Conservation (phyloP, 306 rosid genomes). For the Cucurbita maxima region DNA sequence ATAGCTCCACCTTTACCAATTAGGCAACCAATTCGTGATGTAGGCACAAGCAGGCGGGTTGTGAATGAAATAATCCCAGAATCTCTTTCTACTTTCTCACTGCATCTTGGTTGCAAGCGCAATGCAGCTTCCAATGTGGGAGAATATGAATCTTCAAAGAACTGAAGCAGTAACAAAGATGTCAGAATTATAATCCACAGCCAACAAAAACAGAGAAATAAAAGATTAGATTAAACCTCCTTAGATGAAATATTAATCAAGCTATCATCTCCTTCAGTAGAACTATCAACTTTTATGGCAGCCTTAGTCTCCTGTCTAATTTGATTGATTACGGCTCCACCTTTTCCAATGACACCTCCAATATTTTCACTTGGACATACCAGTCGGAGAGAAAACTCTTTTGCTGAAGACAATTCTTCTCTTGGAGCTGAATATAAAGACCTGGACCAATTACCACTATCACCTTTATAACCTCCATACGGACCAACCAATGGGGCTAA, state of each 20-base stretch:
- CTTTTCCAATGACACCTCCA: conserved; percentile 98
- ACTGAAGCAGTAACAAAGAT: conserved; percentile 30
- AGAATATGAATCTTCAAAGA: conserved; percentile 70
- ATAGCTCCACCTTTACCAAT: conserved; percentile 97
- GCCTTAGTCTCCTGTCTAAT: conserved; percentile 94
- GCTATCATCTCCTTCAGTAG: conserved; percentile 81
- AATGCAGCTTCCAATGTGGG: conserved; percentile 83
- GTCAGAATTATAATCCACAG: conserved; percentile 9
- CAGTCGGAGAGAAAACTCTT: conserved; percentile 73
- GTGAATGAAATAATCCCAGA: conserved; percentile 89
- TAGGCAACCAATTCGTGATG: conserved; percentile 93
- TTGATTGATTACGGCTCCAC: conserved; percentile 84
- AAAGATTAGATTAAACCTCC: conserved; percentile 43
- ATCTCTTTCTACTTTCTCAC: conserved; percentile 90
- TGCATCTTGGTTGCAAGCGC: conserved; percentile 92
- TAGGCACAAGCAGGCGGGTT: conserved; percentile 80
- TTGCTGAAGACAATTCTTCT: conserved; percentile 61
- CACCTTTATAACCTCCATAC: conserved; percentile 84
- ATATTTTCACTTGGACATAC: conserved; percentile 79
- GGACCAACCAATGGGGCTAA: conserved; percentile 65
- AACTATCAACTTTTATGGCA: conserved; percentile 85
- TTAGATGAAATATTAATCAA: conserved; percentile 66
- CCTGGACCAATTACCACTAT: conserved; percentile 77
- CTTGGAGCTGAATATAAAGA: conserved; percentile 86
- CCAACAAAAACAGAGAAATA: background rate